These are phyloP conservation scores for Ophiosphaerella korrae DNA, from an alignment of 2,329 filamentous ascomycete species.

Conservation along the genomic window DNA sequence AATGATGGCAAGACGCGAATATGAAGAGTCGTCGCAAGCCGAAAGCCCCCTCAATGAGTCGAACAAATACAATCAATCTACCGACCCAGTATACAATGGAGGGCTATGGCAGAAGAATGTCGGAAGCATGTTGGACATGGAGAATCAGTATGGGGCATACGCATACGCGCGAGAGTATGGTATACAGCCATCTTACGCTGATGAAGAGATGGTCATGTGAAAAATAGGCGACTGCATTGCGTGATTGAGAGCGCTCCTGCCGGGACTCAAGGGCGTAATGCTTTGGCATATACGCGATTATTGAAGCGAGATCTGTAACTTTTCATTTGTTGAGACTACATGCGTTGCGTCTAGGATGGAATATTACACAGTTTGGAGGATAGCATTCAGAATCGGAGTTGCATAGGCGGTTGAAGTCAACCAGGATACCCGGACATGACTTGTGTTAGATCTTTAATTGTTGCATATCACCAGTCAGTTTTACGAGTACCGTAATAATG, in stretches of 20 bases:
- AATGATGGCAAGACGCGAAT: conserved; percentile 67
- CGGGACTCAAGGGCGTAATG: neutral
- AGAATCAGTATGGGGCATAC: conserved; percentile 70
- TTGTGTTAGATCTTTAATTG: conserved; percentile 3
- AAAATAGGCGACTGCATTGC: neutral
- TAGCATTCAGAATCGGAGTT: conserved; percentile 5
- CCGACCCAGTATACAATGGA: conserved; percentile 71
- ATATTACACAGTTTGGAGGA: neutral
- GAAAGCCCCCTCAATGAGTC: conserved; percentile 36
- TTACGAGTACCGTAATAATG: neutral
- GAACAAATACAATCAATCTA: conserved; percentile 60
- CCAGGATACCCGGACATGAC: conserved; percentile 19
- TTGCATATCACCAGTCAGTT: neutral
- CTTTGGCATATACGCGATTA: neutral
- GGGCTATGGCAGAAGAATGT: conserved; percentile 56
- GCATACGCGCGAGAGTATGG: conserved; percentile 60
- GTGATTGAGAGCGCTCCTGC: neutral
- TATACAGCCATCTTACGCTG: conserved; percentile 40
- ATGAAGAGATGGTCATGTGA: conserved; percentile 51
- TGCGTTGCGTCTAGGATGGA: neutral
- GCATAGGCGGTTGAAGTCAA: conserved; percentile 4
- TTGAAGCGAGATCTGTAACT: neutral
- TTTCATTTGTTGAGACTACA: neutral
- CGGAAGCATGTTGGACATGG: conserved; percentile 58
- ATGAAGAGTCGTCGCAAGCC: conserved; percentile 57